These are phyloP conservation scores for Clonostachys solani DNA, from an alignment of 2,329 filamentous ascomycete species.

Conservation along the genomic window DNA sequence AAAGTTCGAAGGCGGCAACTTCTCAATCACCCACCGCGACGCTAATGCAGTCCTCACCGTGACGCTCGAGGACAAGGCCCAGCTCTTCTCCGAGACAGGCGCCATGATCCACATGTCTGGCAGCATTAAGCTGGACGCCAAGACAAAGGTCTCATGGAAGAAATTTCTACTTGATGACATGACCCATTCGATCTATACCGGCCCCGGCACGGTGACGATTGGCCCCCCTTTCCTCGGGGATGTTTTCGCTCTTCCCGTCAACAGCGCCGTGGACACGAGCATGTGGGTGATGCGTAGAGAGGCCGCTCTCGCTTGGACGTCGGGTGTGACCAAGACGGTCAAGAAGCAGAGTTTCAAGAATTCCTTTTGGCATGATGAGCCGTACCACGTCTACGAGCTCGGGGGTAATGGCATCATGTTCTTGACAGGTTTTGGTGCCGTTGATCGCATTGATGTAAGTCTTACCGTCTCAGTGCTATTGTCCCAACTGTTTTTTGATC, in stretches of 20 bases:
- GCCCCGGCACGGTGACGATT: slow-evolving; percentile 8
- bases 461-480: background rate
- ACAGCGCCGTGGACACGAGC: slow-evolving; percentile 1
- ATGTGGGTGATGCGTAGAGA: slow-evolving; percentile 10
- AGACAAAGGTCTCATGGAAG: slow-evolving; percentile 10
- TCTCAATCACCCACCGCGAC: slow-evolving; percentile 8
- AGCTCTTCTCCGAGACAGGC: slow-evolving; percentile 7
- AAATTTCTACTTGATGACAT: slow-evolving; percentile 9
- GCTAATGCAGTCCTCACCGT: slow-evolving; percentile 10
- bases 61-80: slow-evolving; percentile 5
- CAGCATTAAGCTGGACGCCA: slow-evolving; percentile 8
- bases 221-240: slow-evolving; percentile 11
- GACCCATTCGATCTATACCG: slow-evolving; percentile 9
- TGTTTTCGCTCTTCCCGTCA: slow-evolving; percentile 9
- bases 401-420: slow-evolving; percentile 9
- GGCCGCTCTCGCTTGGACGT: slow-evolving; percentile 9
- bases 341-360: slow-evolving; percentile 11
- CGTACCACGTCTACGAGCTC: slow-evolving; percentile 9
- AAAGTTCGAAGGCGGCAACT: slow-evolving; percentile 9
- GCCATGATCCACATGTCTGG: slow-evolving; percentile 13
- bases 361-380: slow-evolving; percentile 10
- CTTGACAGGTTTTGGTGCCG: slow-evolving; percentile 12
- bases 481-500: background rate
- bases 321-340: slow-evolving; percentile 8
- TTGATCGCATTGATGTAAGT: slow-evolving; percentile 11